phyloP scores from a whole-genome alignment of 768 basidiomycete species.

The Pisolithus albus region DNA sequence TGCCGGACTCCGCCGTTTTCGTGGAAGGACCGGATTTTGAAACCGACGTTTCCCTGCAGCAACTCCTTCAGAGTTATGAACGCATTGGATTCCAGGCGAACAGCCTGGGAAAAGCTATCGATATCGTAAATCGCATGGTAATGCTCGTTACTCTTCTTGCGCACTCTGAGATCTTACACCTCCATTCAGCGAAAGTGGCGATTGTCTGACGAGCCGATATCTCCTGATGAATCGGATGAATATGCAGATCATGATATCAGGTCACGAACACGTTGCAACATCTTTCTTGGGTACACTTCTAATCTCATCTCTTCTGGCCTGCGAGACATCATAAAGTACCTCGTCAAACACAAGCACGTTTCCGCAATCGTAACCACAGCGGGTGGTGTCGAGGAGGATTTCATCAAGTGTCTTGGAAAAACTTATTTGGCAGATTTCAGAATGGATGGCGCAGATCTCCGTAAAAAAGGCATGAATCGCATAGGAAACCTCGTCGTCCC shows the following conservation, averaged over 20 bases:
- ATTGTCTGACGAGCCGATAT: conserved; percentile 75
- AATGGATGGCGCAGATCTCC: conserved; percentile 81
- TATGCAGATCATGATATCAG: conserved; percentile 53
- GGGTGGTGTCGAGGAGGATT: conserved; percentile 97
- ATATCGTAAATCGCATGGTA: conserved; percentile 93
- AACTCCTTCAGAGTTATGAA: conserved; percentile 73
- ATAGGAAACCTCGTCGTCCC: conserved; percentile 96
- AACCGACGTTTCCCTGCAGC: conserved; percentile 52
- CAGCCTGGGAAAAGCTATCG: conserved; percentile 80
- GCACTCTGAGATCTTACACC: background rate
- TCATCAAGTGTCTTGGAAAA: conserved; percentile 97
- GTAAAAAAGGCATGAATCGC: conserved; percentile 89
- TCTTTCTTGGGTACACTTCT: conserved; percentile 97
- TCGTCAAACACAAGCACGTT: conserved; percentile 90
- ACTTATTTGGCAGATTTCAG: conserved; percentile 94
- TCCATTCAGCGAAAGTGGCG: conserved; percentile 72
- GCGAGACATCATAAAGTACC: conserved; percentile 84
- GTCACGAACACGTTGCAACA: conserved; percentile 67
- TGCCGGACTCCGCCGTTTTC: conserved; percentile 56
- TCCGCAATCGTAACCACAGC: conserved; percentile 92
- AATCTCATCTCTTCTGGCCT: conserved; percentile 98
- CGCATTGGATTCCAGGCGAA: conserved; percentile 98
- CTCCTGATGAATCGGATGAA: conserved; percentile 65
- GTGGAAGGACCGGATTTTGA: conserved; percentile 90
- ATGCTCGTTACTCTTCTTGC: conserved; percentile 2